Evolutionary conservation across 2,329 filamentous ascomycete species (phyloP).

Genomic region (Pseudocercospora fijiensis): DNA sequence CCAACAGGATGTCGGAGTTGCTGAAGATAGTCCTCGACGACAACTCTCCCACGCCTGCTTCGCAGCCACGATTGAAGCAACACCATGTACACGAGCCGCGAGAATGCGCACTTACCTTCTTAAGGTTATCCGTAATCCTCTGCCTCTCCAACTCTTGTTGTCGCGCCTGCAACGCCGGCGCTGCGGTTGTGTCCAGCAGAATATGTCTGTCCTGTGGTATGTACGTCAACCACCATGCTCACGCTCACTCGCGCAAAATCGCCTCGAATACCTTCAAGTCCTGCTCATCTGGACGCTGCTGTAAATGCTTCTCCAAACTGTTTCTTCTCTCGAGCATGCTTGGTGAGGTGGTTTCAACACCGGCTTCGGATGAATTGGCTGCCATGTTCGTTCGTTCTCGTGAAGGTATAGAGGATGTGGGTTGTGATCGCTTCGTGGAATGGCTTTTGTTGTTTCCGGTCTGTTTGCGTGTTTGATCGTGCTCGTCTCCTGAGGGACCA

Average conservation of each 20-base stretch:
- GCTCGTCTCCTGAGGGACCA: constrained; percentile 1
- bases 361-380: constrained; percentile 7
- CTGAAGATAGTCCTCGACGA: background rate
- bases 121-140: constrained; percentile 61
- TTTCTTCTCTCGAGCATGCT: constrained; percentile 21
- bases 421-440: background rate
- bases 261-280: constrained; percentile 55
- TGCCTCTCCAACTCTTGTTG: constrained; percentile 65
- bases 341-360: constrained; percentile 23
- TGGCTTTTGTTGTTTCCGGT: background rate
- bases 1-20: background rate
- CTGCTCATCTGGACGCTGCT: constrained; percentile 52
- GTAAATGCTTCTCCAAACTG: constrained; percentile 36
- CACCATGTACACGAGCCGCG: background rate
- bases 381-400: constrained; percentile 17
- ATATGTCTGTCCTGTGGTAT: constrained; percentile 56
- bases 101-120: constrained; percentile 46
- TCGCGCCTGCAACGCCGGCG: constrained; percentile 64
- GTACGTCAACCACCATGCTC: background rate
- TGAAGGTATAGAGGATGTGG: background rate
- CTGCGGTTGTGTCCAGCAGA: constrained; percentile 64
- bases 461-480: background rate
- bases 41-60: background rate
- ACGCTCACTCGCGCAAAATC: background rate
- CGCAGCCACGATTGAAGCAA: background rate